A percentile compares a stretch with the other conserved stretches of the same genome.
phyloP scores from a whole-genome alignment of 2,329 filamentous ascomycete genomes.

The Alternaria alternata region DNA sequence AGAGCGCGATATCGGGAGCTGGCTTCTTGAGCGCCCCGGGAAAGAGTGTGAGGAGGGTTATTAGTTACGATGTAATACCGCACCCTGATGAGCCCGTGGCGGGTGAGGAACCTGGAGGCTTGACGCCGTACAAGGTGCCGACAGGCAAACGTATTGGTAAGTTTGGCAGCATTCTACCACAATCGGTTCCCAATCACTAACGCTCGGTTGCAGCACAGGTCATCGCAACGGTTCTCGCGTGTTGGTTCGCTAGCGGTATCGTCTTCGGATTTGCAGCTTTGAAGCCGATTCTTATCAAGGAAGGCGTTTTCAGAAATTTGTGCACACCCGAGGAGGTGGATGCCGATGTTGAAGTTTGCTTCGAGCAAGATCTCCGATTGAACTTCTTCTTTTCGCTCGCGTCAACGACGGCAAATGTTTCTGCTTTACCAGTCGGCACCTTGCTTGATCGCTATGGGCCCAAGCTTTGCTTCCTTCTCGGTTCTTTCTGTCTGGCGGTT shows the following conservation, averaged over 20 bases:
- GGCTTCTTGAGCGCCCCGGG: constrained; percentile 30
- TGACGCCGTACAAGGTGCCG: constrained; percentile 61
- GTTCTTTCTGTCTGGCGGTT: constrained; percentile 41
- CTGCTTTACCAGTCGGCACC: constrained; percentile 48
- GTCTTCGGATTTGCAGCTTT: constrained; percentile 53
- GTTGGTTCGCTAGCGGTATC: constrained; percentile 52
- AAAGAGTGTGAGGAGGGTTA: constrained; percentile 50
- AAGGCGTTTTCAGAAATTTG: constrained; percentile 49
- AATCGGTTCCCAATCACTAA: constrained; percentile 17
- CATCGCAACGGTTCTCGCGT: constrained; percentile 45
- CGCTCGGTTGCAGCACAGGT: constrained; percentile 41
- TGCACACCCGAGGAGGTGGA: constrained; percentile 49
- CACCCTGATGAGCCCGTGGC: constrained; percentile 44
- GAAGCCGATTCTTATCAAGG: constrained; percentile 51
- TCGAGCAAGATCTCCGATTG: constrained; percentile 50
- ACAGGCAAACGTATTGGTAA: constrained; percentile 45
- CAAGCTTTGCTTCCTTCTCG: constrained; percentile 42
- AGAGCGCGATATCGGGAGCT: constrained; percentile 34
- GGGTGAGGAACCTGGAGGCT: constrained; percentile 53
- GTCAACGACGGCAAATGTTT: constrained; percentile 51
- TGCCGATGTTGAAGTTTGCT: constrained; percentile 46
- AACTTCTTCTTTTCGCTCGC: constrained; percentile 51
- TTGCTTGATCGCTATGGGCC: constrained; percentile 51
- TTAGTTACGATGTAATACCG: constrained; percentile 61
- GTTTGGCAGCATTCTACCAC: constrained; percentile 22